These are phyloP conservation scores for Crithidia thermophila DNA, from an alignment of 208 protist genomes.

Conservation along the genomic window DNA sequence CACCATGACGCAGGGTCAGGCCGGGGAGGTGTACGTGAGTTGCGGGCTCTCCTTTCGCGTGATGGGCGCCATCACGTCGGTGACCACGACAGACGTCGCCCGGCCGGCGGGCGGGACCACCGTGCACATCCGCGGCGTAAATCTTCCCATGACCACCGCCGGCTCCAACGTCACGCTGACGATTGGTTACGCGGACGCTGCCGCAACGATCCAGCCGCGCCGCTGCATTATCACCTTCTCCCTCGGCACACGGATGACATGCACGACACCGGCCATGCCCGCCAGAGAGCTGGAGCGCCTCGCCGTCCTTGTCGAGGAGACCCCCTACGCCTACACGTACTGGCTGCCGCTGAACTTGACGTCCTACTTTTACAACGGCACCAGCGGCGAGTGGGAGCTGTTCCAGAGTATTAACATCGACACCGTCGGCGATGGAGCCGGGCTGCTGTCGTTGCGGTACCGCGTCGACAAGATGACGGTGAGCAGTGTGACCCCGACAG, in stretches of 20 bases:
- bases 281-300: constrained; percentile 15
- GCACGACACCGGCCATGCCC: constrained; percentile 30
- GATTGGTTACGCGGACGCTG: constrained; percentile 5
- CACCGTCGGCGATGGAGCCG: constrained; percentile 1
- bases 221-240: constrained; percentile 26
- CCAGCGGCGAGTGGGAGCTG: not conserved
- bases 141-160: constrained; percentile 28
- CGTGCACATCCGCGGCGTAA: constrained; percentile 35
- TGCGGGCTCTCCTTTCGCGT: constrained; percentile 41
- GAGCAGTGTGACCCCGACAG: constrained; percentile 19
- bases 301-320: constrained; percentile 11
- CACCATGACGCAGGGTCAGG: constrained; percentile 31
- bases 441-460: constrained; percentile 33
- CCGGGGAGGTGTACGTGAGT: constrained; percentile 29
- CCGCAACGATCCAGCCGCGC: not conserved
- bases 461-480: constrained; percentile 17
- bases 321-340: constrained; percentile 12
- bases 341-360: constrained; percentile 31
- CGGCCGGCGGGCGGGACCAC: constrained; percentile 25
- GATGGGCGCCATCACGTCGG: constrained; percentile 18
- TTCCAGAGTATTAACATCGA: constrained; percentile 34
- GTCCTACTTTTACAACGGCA: constrained; percentile 25
- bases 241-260: constrained; percentile 22
- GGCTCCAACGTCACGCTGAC: constrained; percentile 12
- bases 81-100: constrained; percentile 34